These are phyloP conservation scores for Trichophyton schoenleinii DNA, from an alignment of 2,329 filamentous ascomycete genomes.

Conservation along the genomic window DNA sequence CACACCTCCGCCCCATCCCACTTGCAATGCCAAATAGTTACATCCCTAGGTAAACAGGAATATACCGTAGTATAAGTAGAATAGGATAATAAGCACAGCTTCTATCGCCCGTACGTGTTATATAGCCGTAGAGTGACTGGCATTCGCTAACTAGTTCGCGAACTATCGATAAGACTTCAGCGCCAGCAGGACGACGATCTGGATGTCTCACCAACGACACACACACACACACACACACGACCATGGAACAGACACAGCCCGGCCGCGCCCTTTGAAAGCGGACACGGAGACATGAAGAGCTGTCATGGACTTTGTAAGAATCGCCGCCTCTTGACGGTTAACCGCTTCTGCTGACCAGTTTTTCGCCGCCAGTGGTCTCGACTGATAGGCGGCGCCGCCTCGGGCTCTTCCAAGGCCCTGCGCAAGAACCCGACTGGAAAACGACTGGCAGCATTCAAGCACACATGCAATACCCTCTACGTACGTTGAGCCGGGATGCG, in stretches of 20 bases:
- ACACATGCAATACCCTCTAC: constrained; percentile 47
- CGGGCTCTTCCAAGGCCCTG: constrained; percentile 36
- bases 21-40: too few relatives aligned
- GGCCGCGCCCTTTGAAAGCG: neutral
- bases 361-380: constrained; percentile 41
- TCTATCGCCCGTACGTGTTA: too few relatives aligned
- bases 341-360: constrained; percentile 3
- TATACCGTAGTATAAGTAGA: too few relatives aligned
- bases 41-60: too few relatives aligned
- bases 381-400: constrained; percentile 45
- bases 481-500: constrained; percentile 21
- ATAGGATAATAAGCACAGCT: too few relatives aligned
- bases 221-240: neutral
- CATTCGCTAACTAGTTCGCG: too few relatives aligned
- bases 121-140: too few relatives aligned
- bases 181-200: neutral
- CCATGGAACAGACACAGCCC: neutral
- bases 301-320: constrained; percentile 37
- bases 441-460: constrained; percentile 49
- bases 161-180: too few relatives aligned
- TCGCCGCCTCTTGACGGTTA: constrained; percentile 3
- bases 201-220: neutral
- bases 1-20: too few relatives aligned
- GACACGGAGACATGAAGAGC: neutral
- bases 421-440: constrained; percentile 45